Evolutionary conservation across 495 filamentous ascomycete species (phyloP), one percentile per base, ranked within the genome.

Genomic region (Xeromyces bisporus): DNA sequence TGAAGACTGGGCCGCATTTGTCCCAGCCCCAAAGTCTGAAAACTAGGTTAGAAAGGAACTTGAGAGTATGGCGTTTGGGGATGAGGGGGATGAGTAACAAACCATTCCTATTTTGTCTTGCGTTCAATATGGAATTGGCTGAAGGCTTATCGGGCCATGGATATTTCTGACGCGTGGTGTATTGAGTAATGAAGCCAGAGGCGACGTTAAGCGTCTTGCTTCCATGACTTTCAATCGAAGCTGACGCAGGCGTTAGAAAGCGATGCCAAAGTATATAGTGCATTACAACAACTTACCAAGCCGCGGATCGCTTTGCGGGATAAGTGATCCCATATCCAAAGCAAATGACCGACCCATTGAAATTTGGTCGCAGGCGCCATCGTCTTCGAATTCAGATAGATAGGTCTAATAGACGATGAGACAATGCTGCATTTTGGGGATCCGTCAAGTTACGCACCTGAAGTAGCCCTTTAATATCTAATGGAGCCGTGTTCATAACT

Each of bases 141-240:
- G 31, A 26, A 23, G 76, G 47, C 7, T 71, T 56, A 44, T 92
- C 81, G 9, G 77, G 68, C 37, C 80, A 80, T 17, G 80, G 72
- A 48, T 96, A 96, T 42, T 84, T 84, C 47, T 96, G 91, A 6
- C 89, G 80, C 14, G 80, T 89, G n/a, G 86, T 94, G 45, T 96
- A 94, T 46, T 94, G 83, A 18, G 85, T 80, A 47, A 96, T 76
- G 42, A 97, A 93, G 49, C 93, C 85, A 9, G 87, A 94, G 8
- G 83, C 86, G 9, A 85, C 77, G 42, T 96, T 89, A 38, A 92
- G 73, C 28, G 72, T 72, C 12, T 67, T 69, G 18, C 71, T 67
- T 7, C 75, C 69, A 35, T 80, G 66, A 17, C 56, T 62, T 32
- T 92, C 81, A 15, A 93, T 75, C 4, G 78, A 70, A 15, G 64